Evolutionary conservation across 257 asterid genomes (phyloP).

Genomic region (Solanum piurae): DNA sequence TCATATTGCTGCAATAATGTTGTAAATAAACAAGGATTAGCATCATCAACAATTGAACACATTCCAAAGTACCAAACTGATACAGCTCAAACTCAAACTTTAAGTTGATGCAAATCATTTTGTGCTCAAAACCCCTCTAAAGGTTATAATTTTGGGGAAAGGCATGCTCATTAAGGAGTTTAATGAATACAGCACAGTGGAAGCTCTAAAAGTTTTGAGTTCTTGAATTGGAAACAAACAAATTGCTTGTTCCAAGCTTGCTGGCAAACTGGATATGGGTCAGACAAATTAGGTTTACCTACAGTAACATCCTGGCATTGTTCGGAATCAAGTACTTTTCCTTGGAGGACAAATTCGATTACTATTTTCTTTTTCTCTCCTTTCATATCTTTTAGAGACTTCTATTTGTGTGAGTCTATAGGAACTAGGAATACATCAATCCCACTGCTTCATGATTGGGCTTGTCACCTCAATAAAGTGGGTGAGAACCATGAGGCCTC

Average conservation of each 20-base stretch:
- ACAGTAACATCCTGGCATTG: not conserved
- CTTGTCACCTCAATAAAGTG: not conserved
- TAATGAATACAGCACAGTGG: not conserved
- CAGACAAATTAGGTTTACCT: not conserved
- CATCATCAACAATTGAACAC: not conserved
- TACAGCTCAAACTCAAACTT: not conserved
- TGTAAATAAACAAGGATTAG: not conserved
- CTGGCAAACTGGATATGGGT: not conserved
- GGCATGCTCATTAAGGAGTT: not conserved
- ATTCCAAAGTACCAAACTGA: not conserved
- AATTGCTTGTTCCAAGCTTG: not conserved
- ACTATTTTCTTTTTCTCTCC: not conserved
- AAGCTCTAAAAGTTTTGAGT: not conserved
- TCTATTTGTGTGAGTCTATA: not conserved
- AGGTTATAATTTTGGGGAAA: not conserved
- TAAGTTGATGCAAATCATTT: not conserved
- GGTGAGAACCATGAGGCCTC: not conserved
- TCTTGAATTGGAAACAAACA: not conserved
- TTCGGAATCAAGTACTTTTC: not conserved
- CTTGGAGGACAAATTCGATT: not conserved
- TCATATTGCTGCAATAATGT: slow-evolving; percentile 43
- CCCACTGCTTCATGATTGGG: not conserved
- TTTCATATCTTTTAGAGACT: not conserved
- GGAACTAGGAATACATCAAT: not conserved
- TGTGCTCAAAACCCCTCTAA: not conserved